Conservation (phyloP, 2,329 filamentous ascomycete genomes). For the Ustilaginoidea virens region DNA sequence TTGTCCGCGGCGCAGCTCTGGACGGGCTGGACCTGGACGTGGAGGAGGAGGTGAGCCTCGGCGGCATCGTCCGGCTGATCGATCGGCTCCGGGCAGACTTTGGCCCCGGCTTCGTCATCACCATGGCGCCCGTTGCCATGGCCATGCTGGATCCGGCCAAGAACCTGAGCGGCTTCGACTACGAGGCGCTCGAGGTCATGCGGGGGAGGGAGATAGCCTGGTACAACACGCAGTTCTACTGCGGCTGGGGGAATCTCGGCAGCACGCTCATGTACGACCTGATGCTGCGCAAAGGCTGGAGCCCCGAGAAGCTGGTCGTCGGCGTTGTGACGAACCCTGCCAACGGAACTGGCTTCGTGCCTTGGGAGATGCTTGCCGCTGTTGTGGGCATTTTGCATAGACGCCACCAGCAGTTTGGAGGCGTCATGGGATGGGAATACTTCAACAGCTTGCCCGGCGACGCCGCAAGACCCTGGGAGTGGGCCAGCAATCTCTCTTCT, state of each 20-base stretch:
- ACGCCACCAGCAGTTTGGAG: slow-evolving; percentile 56
- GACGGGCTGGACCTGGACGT: slow-evolving; percentile 67
- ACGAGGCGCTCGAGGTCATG: slow-evolving; percentile 55
- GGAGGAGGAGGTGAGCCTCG: slow-evolving; percentile 59
- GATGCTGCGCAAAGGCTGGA: slow-evolving; percentile 50
- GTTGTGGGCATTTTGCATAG: slow-evolving; percentile 26
- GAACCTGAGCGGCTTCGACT: slow-evolving; percentile 72
- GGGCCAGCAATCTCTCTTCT: slow-evolving; percentile 53
- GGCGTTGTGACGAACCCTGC: slow-evolving; percentile 66
- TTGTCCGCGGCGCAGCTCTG: slow-evolving; percentile 45
- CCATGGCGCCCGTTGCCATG: slow-evolving; percentile 67
- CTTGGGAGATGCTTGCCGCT: slow-evolving; percentile 28
- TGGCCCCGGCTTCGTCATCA: slow-evolving; percentile 56
- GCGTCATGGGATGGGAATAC: slow-evolving; percentile 92
- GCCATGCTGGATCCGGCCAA: slow-evolving; percentile 39
- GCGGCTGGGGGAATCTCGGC: slow-evolving; percentile 56
- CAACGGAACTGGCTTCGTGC: slow-evolving; percentile 47
- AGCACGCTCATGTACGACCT: slow-evolving; percentile 31
- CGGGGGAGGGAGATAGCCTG: slow-evolving; percentile 55
- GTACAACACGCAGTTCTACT: slow-evolving; percentile 92
- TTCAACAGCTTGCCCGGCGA: slow-evolving; percentile 66
- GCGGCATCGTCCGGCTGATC: slow-evolving; percentile 50
- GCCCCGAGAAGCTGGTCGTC: slow-evolving; percentile 57
- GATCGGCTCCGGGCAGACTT: slow-evolving; percentile 55
- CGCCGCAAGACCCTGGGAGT: slow-evolving; percentile 52